Conservation (phyloP, 306 rosid species). For the barrel medic (Medicago truncatula) region MtrunA17r5.0-ANR NC_053045.1:57964501-57965000, state of each 20-base stretch:
- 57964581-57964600: background rate
- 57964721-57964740: conserved; percentile 77
- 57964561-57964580: background rate
- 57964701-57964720: conserved; percentile 75
- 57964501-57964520: conserved; percentile 94
- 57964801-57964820: background rate
- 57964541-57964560: background rate
- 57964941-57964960: no score
- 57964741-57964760: conserved; percentile 76
- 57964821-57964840: conserved; percentile 19
- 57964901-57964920: conserved; percentile 5
- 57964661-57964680: conserved; percentile 99
- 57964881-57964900: background rate
- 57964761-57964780: conserved; percentile 11
- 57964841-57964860: conserved; percentile 3
- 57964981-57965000: no score
- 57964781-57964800: conserved; percentile 6
- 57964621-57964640: conserved; percentile 89
- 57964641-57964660: conserved; percentile 92
- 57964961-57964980: no score
- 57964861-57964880: background rate
- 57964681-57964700: conserved; percentile 95
- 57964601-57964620: conserved; percentile 15
- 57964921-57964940: background rate
- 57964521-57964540: conserved; percentile 48